These are phyloP conservation scores for Vanilla planifolia DNA, from an alignment of 106 monocot species.

Conservation along the genomic window DNA sequence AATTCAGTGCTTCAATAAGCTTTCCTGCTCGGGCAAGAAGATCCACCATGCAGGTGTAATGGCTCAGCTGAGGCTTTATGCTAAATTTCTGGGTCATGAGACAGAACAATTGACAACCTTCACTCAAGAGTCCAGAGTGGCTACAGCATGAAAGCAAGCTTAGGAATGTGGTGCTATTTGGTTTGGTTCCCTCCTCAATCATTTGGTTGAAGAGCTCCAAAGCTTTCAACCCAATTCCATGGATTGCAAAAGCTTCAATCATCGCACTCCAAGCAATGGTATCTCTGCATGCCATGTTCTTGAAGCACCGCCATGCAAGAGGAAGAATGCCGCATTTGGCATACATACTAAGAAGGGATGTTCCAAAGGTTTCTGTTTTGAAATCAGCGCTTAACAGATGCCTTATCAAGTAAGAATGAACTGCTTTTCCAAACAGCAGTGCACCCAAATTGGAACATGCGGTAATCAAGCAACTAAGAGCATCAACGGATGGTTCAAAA, in stretches of 20 bases:
- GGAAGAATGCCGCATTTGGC: constrained; percentile 34
- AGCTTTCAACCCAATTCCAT: constrained; percentile 41
- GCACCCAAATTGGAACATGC: constrained; percentile 22
- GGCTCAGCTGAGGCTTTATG: constrained; percentile 30
- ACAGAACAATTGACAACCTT: constrained; percentile 33
- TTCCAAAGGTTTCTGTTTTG: constrained; percentile 8
- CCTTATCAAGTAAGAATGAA: constrained; percentile 42
- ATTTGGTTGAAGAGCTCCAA: constrained; percentile 37
- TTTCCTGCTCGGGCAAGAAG: constrained; percentile 41
- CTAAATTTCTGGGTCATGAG: constrained; percentile 26
- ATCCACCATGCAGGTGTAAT: constrained; percentile 67
- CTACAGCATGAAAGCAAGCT: constrained; percentile 54
- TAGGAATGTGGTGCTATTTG: constrained; percentile 53
- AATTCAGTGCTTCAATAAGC: constrained; percentile 31
- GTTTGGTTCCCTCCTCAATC: constrained; percentile 32
- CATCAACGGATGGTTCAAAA: constrained; percentile 13
- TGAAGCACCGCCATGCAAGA: constrained; percentile 36
- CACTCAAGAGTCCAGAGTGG: constrained; percentile 36
- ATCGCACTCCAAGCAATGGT: constrained; percentile 51
- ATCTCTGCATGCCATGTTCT: constrained; percentile 35
- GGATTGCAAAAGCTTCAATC: constrained; percentile 43
- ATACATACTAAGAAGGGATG: constrained; percentile 51
- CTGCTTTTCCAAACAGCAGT: constrained; percentile 23
- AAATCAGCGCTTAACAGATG: background rate
- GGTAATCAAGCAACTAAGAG: constrained; percentile 19